Conservation (phyloP, 2,329 filamentous ascomycete genomes). For the Bimuria novae-zelandiae region DNA sequence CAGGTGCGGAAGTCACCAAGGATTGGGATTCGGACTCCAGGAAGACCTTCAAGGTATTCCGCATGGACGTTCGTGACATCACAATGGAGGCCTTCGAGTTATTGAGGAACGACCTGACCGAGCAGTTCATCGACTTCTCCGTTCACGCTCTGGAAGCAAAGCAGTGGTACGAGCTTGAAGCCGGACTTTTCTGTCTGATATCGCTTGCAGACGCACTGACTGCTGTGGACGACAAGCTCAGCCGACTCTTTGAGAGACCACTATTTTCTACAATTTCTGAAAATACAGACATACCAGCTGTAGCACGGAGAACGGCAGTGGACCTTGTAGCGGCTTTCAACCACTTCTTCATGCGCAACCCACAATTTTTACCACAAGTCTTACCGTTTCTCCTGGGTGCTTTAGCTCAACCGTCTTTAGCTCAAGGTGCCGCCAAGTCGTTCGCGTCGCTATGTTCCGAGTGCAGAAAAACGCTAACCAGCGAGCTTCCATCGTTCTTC, state of each 20-base stretch:
- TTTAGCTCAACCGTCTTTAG: constrained; percentile 65
- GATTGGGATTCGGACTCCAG: constrained; percentile 73
- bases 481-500: constrained; percentile 70
- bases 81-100: constrained; percentile 71
- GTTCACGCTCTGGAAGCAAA: constrained; percentile 46
- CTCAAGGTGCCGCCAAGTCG: constrained; percentile 72
- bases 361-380: constrained; percentile 68
- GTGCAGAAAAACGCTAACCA: constrained; percentile 70
- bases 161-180: constrained; percentile 57
- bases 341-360: constrained; percentile 74
- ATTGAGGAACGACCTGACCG: constrained; percentile 52
- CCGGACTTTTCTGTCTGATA: constrained; percentile 65
- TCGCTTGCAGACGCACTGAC: constrained; percentile 68
- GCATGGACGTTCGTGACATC: constrained; percentile 79
- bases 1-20: constrained; percentile 60
- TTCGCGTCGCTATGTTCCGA: constrained; percentile 76
- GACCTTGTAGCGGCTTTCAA: constrained; percentile 73
- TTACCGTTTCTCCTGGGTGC: constrained; percentile 76
- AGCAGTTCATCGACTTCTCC: constrained; percentile 53
- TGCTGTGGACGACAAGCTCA: constrained; percentile 63
- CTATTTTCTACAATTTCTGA: constrained; percentile 57
- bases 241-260: constrained; percentile 66
- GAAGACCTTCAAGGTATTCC: constrained; percentile 70
- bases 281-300: constrained; percentile 59
- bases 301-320: constrained; percentile 70